These are phyloP conservation scores for Eragrostis nindensis DNA, from an alignment of 176 grass and related monocot genomes.

Conservation along the genomic window DNA sequence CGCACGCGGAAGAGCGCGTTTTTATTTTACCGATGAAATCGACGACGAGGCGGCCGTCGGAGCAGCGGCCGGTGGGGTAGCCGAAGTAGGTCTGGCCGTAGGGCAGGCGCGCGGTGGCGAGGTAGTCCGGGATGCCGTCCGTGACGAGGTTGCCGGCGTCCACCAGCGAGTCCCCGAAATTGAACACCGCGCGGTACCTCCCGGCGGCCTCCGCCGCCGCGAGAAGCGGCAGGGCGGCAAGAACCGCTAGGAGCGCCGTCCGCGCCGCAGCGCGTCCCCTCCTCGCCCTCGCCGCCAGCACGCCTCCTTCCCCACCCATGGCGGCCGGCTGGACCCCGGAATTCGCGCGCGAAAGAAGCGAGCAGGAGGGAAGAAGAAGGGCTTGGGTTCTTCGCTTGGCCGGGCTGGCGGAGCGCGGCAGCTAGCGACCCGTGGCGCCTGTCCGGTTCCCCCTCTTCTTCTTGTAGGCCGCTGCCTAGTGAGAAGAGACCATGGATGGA, in stretches of 20 bases:
- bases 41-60: conserved; percentile 66
- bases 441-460: neutral
- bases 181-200: conserved; percentile 64
- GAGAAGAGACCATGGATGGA: neutral
- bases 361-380: neutral
- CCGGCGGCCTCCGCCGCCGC: neutral
- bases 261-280: neutral
- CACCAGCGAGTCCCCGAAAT: conserved; percentile 71
- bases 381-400: conserved; percentile 8
- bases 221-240: neutral
- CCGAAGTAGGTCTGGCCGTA: conserved; percentile 65
- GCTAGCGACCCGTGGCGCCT: conserved; percentile 14
- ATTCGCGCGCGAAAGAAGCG: neutral
- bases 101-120: conserved; percentile 53
- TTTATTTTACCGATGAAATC: conserved; percentile 61
- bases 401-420: neutral
- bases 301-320: neutral
- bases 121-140: conserved; percentile 55
- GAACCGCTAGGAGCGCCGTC: neutral
- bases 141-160: conserved; percentile 74
- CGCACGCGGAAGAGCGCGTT: too few species aligned
- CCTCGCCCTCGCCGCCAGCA: conserved; percentile 2
- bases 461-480: conserved; percentile 1
- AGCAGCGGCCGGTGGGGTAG: conserved; percentile 68
- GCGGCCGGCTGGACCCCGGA: neutral